Conservation (phyloP, 768 basidiomycete genomes). For the Amyloporia xantha region DNA sequence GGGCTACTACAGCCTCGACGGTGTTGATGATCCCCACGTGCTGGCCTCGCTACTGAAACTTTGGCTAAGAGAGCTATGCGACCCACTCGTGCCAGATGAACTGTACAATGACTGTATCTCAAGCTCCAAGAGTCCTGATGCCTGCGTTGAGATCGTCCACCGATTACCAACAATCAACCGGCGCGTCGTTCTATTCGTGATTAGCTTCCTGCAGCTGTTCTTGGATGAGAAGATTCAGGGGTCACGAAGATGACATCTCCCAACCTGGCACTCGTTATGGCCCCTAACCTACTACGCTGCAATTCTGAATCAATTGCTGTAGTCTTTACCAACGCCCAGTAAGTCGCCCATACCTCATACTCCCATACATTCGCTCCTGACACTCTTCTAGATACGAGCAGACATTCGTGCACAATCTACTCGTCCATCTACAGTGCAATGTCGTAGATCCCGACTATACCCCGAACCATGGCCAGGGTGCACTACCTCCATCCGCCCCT, state of each 20-base stretch:
- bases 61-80: slow-evolving; percentile 87
- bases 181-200: slow-evolving; percentile 78
- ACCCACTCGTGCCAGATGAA: slow-evolving; percentile 88
- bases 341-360: slow-evolving; percentile 27
- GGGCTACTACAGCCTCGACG: slow-evolving; percentile 86
- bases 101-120: slow-evolving; percentile 88
- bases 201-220: slow-evolving; percentile 90
- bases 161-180: slow-evolving; percentile 81
- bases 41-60: slow-evolving; percentile 87
- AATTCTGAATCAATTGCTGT: slow-evolving; percentile 82
- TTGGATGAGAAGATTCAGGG: slow-evolving; percentile 66
- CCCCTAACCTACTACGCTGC: slow-evolving; percentile 84
- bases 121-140: slow-evolving; percentile 55
- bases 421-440: slow-evolving; percentile 70
- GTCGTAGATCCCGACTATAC: slow-evolving; percentile 73
- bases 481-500: slow-evolving; percentile 40
- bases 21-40: slow-evolving; percentile 86
- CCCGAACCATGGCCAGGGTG: slow-evolving; percentile 74
- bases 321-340: slow-evolving; percentile 91
- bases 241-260: slow-evolving; percentile 87
- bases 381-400: slow-evolving; percentile 64
- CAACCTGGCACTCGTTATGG: slow-evolving; percentile 87
- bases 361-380: neutral
- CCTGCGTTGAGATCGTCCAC: slow-evolving; percentile 68
- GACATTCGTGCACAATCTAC: slow-evolving; percentile 78